Evolutionary conservation across 164 flowering plant genomes (phyloP).

Genomic region (Nelumbo lutea): DNA sequence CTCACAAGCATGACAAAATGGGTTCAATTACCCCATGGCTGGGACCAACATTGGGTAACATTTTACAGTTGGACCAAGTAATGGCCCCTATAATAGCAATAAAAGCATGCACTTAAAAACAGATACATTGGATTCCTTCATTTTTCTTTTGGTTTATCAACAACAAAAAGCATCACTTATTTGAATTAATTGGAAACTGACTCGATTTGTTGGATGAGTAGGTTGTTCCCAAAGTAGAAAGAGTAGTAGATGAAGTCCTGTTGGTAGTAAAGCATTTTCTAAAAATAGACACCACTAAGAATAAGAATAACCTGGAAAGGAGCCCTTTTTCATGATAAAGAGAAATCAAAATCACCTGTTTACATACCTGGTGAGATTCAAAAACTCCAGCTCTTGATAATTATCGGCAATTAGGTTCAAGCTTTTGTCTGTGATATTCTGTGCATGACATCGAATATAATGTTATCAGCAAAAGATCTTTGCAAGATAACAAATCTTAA

Average conservation of each 20-base stretch:
- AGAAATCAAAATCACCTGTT: not conserved
- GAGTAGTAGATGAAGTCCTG: not conserved
- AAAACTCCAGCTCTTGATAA: constrained; percentile 48
- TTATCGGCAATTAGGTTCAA: constrained; percentile 58
- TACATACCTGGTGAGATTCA: constrained; percentile 81
- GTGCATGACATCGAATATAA: constrained; percentile 14
- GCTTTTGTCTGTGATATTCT: constrained; percentile 66
- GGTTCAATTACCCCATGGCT: too few relatives aligned
- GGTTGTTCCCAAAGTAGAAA: not conserved
- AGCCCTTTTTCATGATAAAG: not conserved
- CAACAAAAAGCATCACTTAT: not conserved
- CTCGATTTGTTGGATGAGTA: not conserved
- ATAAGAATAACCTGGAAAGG: not conserved
- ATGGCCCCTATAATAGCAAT: too few relatives aligned
- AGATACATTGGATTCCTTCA: too few relatives aligned
- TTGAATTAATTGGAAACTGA: not conserved
- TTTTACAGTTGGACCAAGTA: too few relatives aligned
- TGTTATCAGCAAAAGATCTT: not conserved
- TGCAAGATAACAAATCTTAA: not conserved
- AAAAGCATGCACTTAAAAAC: too few relatives aligned
- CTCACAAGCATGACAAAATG: too few relatives aligned
- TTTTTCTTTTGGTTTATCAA: not conserved
- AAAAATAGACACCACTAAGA: not conserved
- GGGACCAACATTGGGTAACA: too few relatives aligned
- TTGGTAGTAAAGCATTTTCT: not conserved